Evolutionary conservation across 768 basidiomycete species (phyloP), one percentile per base, ranked within the genome.

Genomic region (Boletus sp.): DNA sequence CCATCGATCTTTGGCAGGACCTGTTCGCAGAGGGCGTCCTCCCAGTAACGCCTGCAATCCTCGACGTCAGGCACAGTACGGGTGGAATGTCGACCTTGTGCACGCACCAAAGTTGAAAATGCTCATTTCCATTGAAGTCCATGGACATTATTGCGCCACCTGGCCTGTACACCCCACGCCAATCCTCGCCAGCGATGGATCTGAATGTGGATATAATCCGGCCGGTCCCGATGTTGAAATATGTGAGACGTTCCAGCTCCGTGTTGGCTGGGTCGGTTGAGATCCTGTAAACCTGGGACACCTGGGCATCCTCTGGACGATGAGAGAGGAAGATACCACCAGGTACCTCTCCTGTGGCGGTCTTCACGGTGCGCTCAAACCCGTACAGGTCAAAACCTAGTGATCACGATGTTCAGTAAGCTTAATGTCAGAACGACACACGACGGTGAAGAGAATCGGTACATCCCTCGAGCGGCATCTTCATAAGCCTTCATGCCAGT

Each of bases 91-190:
- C 25, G 32, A 35, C 21, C 14, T 23, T 15, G 17, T 8, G 25
- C 25, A 59, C 69, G 27, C 53, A 69, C 75, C 75, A 77, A 29
- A 77, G 65, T n/a, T 77, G 76, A 47, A 69, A 75, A 30, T 69
- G 69, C 39, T 76, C 74, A 37, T 70, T 76, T 45, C 74, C 74
- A 30, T 71, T 69, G 27, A 75, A 70, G 48, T 76, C 74, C 74
- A 76, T 75, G 5, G 69, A 56, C 64, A 76, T 67, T 35, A 75
- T 64, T 1, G 71, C 66, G 7, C 74, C 74, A 14, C 72, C 71
- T 25, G 63, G 51, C 35, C 74, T 73, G 59, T 65, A 70, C 27
- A 66, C 54, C 8, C 75, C 74, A 40, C 72, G 65, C 75, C 74
- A 76, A 51, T 76, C 73, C n/a, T 77, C 76, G 5, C 72, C 74